phyloP scores from a whole-genome alignment of 2,329 filamentous ascomycete species.

The Colletotrichum nymphaeae region DNA sequence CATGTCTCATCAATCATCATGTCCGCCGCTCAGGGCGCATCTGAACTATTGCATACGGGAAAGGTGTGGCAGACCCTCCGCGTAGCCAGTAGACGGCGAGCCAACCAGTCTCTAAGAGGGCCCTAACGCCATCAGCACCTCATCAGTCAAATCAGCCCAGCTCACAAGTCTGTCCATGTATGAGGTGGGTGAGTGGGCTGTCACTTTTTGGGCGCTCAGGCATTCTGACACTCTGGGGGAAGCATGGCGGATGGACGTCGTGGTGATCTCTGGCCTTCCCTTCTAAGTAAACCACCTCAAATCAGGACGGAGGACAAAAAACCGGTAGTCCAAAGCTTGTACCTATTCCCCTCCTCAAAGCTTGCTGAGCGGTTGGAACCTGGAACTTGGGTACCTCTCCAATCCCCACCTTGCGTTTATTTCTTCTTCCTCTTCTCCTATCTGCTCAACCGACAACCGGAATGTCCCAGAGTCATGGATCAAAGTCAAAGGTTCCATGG shows the following conservation, averaged over 20 bases:
- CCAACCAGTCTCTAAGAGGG: conserved; percentile 18
- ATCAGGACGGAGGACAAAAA: neutral
- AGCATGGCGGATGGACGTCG: neutral
- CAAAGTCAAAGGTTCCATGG: conserved; percentile 13
- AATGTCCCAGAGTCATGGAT: conserved; percentile 17
- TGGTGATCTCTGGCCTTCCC: neutral
- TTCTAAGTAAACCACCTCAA: neutral
- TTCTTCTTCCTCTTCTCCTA: neutral
- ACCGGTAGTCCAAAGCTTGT: neutral
- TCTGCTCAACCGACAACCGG: neutral
- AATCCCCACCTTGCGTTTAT: neutral
- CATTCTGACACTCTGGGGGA: neutral
- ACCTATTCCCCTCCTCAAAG: neutral
- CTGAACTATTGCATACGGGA: conserved; percentile 20
- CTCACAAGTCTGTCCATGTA: conserved; percentile 19
- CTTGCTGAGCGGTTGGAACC: neutral
- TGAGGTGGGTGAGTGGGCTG: conserved; percentile 20
- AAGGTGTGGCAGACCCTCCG: conserved; percentile 29
- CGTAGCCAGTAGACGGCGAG: conserved; percentile 11
- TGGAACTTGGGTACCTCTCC: neutral
- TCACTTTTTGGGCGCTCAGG: neutral
- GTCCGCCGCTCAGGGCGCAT: conserved; percentile 30
- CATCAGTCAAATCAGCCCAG: conserved; percentile 20
- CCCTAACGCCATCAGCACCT: conserved; percentile 25
- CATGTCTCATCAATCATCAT: conserved; percentile 33